Percentiles rank a stretch among this genome's conserved stretches.
phyloP scores from a whole-genome alignment of 805 yeast species.

The Blastobotrys muscicola region DNA sequence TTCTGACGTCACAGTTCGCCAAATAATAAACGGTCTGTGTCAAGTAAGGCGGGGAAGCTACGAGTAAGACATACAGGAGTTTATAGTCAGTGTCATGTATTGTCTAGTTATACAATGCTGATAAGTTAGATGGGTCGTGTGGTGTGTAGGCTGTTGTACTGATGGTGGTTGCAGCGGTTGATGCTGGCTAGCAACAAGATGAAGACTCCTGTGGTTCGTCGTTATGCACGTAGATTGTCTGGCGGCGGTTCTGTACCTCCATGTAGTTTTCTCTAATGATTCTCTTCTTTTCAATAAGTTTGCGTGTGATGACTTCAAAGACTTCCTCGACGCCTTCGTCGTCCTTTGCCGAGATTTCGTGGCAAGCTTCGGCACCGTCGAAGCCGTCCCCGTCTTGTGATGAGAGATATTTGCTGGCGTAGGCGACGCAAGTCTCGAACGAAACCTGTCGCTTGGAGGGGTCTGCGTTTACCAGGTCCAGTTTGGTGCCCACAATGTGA shows the following conservation, averaged over 20 bases:
- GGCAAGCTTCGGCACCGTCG: constrained; percentile 24
- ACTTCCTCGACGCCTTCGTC: constrained; percentile 29
- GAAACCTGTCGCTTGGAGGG: constrained; percentile 27
- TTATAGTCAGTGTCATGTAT: no score
- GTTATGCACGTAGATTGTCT: constrained; percentile 20
- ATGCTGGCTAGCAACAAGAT: constrained; percentile 15
- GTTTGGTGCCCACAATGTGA: constrained; percentile 29
- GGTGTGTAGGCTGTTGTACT: no score
- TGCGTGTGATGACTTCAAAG: constrained; percentile 25
- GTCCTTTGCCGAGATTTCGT: constrained; percentile 28
- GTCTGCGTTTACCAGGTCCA: constrained; percentile 26
- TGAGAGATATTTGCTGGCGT: constrained; percentile 20
- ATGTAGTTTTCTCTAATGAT: constrained; percentile 10
- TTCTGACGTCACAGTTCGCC: no score
- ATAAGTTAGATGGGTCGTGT: no score
- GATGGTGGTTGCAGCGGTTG: no score
- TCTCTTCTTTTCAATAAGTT: constrained; percentile 19
- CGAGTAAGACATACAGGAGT: no score
- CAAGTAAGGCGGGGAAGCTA: no score
- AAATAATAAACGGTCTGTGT: no score
- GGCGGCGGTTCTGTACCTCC: constrained; percentile 14
- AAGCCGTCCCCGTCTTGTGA: constrained; percentile 9
- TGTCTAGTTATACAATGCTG: no score
- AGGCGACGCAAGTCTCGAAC: constrained; percentile 26
- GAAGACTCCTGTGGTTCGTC: constrained; percentile 20